Base-by-base conservation (phyloP, 805 yeast species). In the Teunomyces aglyptinius region DNA sequence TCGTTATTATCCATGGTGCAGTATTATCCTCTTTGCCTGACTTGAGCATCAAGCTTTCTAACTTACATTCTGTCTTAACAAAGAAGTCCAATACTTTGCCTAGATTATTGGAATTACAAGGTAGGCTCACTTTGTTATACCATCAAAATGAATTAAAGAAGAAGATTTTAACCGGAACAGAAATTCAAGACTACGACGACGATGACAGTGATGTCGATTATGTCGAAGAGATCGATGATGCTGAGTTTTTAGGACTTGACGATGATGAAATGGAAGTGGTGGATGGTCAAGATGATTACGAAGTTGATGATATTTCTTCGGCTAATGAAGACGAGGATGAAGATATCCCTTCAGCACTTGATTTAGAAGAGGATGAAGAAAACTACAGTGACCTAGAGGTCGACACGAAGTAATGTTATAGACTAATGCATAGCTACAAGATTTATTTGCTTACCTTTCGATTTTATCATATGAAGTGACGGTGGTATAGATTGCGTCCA, bases 191-290 rank as follows among this genome's bases (percentile, higher is more conserved):
- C n/a, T 61, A 54, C n/a, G 64, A 63, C 6, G 64, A 60, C 6
- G 68, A 61, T 5, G 80, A 76, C 48, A 64, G 72, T 43, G 83
- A 76, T 43, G 85, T 85, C n/a, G 91, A 85, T 54, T 85, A 84
- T 56, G 70, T 81, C 19, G 92, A 85, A 64, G 91, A 84, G 55
- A 60, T 85, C 20, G 85, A 80, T 57, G 82, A 77, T 51, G 78
- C 78, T 4, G 43, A 54, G 33, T 59, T 49, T n/a, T 45, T 50
- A 45, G 63, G 60, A 3, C 50, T 51, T 6, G 47, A 52, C n/a
- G 53, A 50, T 5, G 50, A 47, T 19, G 63, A 57, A 31, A 50
- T 49, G 27, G 56, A 50, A 6, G 55, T 54, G 24, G 20, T 49
- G 26, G 45, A 45, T n/a, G 55, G 49, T 16, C 49, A 48, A 8